phyloP scores from a whole-genome alignment of 495 filamentous ascomycete genomes.

The Chaetomium tenue region DNA sequence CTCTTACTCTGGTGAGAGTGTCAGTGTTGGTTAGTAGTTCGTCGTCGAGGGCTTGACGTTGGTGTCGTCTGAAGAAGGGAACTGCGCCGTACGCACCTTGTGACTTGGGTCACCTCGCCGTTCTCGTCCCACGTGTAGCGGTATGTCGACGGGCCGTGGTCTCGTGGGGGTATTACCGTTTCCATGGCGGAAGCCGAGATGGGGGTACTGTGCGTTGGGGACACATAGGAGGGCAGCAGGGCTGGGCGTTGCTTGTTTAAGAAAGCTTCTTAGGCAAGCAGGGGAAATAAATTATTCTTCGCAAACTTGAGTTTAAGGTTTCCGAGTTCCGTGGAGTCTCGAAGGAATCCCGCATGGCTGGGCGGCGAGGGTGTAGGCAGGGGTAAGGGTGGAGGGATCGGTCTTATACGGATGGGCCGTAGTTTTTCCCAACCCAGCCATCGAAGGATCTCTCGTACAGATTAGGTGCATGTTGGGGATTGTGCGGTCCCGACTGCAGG shows the following conservation, averaged over 20 bases:
- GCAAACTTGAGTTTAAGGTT: neutral
- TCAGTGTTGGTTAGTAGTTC: neutral
- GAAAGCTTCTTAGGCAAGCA: neutral
- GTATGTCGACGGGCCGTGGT: slow-evolving; percentile 34
- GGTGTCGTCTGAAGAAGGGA: neutral
- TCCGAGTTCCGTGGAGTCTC: neutral
- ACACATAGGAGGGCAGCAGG: slow-evolving; percentile 23
- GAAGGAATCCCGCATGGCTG: slow-evolving; percentile 18
- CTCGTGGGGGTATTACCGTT: slow-evolving; percentile 35
- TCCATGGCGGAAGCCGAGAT: slow-evolving; percentile 33
- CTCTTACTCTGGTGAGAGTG: slow-evolving; percentile 18
- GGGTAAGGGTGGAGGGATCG: slow-evolving; percentile 18
- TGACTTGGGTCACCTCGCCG: slow-evolving; percentile 34
- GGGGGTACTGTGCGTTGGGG: slow-evolving; percentile 1
- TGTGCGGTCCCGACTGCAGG: neutral
- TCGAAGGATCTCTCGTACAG: slow-evolving; percentile 8
- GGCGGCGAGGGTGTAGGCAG: slow-evolving; percentile 17
- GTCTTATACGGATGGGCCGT: slow-evolving; percentile 8
- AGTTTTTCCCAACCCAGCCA: slow-evolving; percentile 2
- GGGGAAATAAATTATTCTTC: neutral
- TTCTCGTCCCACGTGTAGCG: slow-evolving; percentile 39
- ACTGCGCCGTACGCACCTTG: slow-evolving; percentile 26
- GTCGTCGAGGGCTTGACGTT: neutral
- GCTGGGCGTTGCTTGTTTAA: neutral
- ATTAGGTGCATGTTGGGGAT: neutral